These are phyloP conservation scores for Fusarium avenaceum DNA, from an alignment of 2,329 filamentous ascomycete species.

Conservation along the genomic window DNA sequence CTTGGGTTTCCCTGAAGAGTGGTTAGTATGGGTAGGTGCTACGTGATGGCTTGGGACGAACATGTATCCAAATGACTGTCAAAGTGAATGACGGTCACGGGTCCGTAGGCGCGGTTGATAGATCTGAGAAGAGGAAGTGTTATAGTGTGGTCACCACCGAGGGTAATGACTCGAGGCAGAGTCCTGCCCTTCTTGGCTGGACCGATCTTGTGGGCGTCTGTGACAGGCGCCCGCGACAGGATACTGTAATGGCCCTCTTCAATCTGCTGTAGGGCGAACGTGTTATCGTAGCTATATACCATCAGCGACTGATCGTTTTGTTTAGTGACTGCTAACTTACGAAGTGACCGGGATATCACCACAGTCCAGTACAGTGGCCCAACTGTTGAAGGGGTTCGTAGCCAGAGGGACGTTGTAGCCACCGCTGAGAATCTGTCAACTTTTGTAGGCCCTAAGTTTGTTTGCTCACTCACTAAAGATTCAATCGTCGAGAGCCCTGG, in stretches of 20 bases:
- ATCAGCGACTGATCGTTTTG: background rate
- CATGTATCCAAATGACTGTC: constrained; percentile 77
- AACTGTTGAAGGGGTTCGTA: constrained; percentile 85
- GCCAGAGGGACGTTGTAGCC: constrained; percentile 87
- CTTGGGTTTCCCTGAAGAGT: constrained; percentile 76
- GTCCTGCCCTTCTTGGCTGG: constrained; percentile 80
- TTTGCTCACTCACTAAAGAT: constrained; percentile 74
- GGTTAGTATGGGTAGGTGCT: background rate
- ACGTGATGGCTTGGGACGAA: constrained; percentile 44
- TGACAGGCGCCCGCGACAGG: constrained; percentile 77
- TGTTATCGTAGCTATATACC: constrained; percentile 78
- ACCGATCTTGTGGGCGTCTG: constrained; percentile 75
- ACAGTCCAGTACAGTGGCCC: constrained; percentile 84
- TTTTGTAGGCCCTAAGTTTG: too few species aligned
- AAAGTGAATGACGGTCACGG: constrained; percentile 73
- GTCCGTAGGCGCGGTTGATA: constrained; percentile 72
- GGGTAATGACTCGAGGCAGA: constrained; percentile 83
- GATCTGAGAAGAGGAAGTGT: constrained; percentile 71
- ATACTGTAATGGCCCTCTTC: constrained; percentile 86
- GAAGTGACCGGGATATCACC: constrained; percentile 89
- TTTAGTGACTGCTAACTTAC: constrained; percentile 59
- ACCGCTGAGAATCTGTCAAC: constrained; percentile 70
- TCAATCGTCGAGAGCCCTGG: constrained; percentile 86
- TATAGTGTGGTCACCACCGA: constrained; percentile 75
- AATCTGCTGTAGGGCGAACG: constrained; percentile 84